Evolutionary conservation across 495 filamentous ascomycete genomes (phyloP), one percentile per base, ranked within the genome.

Genomic region (Aspergillus conjunctus): DNA sequence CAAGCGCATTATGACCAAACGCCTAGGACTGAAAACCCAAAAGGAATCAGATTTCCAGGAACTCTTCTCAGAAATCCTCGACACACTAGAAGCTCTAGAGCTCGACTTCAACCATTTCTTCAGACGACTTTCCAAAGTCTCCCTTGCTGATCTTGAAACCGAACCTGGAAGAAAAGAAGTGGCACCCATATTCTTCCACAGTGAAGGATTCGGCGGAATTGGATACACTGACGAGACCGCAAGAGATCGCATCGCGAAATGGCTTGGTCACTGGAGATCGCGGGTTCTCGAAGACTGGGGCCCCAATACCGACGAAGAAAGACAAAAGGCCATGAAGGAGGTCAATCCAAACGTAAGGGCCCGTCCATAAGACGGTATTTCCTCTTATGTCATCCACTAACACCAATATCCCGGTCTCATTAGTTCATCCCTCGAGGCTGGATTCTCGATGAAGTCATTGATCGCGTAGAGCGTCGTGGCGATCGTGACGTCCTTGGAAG

Each of bases 41-140:
- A 81, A 86, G 54, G 82, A 88, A 9, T 77, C 77, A 0, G 94
- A 97, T 69, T 96, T 97, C 63, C 81, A 93, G 30, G 68, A 74
- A 1, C 71, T 97, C 4, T 93, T 90, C 63, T 89, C 87, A 11
- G 88, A 90, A 50, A 71, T 91, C 14, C 77, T 98, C n/a, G 91
- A 97, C 67, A 86, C 85, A 0, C 78, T 98, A 66, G 90, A 96
- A 66, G 79, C 81, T 4, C 73, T 91, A 30, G 87, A 91, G 63
- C 73, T 98, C 21, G 94, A 98, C 70, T 98, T 95, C 77, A 89
- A 93, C 66, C 89, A 91, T 61, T 93, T 93, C 71, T 97, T 98
- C 82, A 81, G 94, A 2, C 83, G 87, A 6, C 77, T 98, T 0
- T 85, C 85, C 10, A 62, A 72, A 4, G 59, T 95, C 15, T 75